Evolutionary conservation across 805 yeast species (phyloP), one percentile per base, ranked within the genome.

Genomic region (Ogataea minuta): DNA sequence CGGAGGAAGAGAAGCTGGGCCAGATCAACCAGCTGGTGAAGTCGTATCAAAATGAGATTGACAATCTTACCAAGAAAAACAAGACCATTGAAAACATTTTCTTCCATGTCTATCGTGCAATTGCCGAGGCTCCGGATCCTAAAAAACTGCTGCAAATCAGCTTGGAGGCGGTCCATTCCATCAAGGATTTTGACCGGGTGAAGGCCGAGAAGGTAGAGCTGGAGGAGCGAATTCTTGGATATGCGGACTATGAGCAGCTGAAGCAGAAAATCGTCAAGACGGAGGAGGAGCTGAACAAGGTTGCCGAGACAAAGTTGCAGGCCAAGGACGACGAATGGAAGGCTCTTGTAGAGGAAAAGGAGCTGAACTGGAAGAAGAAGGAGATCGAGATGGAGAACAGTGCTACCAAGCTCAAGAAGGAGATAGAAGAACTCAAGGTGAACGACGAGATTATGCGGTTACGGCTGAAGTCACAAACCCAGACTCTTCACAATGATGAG

Each of bases 71-170:
- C 2, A 77, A 77, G 49, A 77, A 93, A 46, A 79, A 86, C 39
- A 87, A 90, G 56, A 68, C 62, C 31, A 77, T 85, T 1, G 98
- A 93, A 54, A 68, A 72, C 26, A 71, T 79, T 21, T 83, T 93
- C 54, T 76, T 89, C 57, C 78, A 80, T 13, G 69, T 86, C 15
- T 91, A 91, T 65, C 69, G 86, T 40, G 69, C 78, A 11, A 65
- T 91, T 4, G 86, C 89, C 4, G 96, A 90, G 59, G 90, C 95
- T 0, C 97, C 97, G 0, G 97, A 91, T 64, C 98, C 98, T 1
- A 77, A 74, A 45, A 95, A 95, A 4, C 61, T 90, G 28, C 64
- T 91, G 42, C 84, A 84, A 50, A 72, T 79, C 26, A 77, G 90
- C 1, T 57, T 84, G 19, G 86, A 81, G 34, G 75, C 86, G 4